Percentiles rank a stretch among this genome's conserved stretches.
These are phyloP conservation scores for Acrocalymma vagum DNA, from an alignment of 2,329 filamentous ascomycete species.

Conservation along the genomic window DNA sequence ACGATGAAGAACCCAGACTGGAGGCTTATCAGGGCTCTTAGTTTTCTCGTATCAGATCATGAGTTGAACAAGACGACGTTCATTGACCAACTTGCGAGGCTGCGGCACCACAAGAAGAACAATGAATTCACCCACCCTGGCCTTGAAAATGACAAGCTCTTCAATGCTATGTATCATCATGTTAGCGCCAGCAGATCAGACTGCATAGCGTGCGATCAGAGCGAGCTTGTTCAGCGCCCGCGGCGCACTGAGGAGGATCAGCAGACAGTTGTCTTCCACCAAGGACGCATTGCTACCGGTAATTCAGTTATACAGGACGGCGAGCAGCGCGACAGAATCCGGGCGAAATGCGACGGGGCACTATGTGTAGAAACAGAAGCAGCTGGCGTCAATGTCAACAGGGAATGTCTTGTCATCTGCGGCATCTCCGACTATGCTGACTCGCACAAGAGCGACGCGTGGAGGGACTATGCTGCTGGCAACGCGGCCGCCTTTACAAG, in stretches of 20 bases:
- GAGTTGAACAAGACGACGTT: constrained; percentile 7
- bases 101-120: constrained; percentile 1
- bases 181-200: constrained; percentile 6
- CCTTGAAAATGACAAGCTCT: constrained; percentile 10
- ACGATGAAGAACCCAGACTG: constrained; percentile 16
- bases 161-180: constrained; percentile 9
- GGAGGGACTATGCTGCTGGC: constrained; percentile 13
- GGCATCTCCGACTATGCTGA: constrained; percentile 21
- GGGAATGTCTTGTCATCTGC: constrained; percentile 15
- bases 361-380: constrained; percentile 18
- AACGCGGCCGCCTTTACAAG: constrained; percentile 16
- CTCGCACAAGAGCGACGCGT: constrained; percentile 18
- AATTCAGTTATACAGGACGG: constrained; percentile 12
- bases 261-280: constrained; percentile 9
- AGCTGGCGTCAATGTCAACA: constrained; percentile 16
- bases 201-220: constrained; percentile 5
- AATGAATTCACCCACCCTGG: constrained; percentile 11
- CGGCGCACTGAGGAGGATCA: constrained; percentile 4
- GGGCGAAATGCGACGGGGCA: constrained; percentile 9
- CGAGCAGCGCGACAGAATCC: constrained; percentile 11
- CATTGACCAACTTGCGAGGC: constrained; percentile 5
- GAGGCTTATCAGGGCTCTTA: constrained; percentile 11
- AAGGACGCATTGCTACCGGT: constrained; percentile 11
- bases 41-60: constrained; percentile 7
- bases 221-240: constrained; percentile 10